Conservation (phyloP, 768 basidiomycete genomes). For the Leccinum broughii region DNA sequence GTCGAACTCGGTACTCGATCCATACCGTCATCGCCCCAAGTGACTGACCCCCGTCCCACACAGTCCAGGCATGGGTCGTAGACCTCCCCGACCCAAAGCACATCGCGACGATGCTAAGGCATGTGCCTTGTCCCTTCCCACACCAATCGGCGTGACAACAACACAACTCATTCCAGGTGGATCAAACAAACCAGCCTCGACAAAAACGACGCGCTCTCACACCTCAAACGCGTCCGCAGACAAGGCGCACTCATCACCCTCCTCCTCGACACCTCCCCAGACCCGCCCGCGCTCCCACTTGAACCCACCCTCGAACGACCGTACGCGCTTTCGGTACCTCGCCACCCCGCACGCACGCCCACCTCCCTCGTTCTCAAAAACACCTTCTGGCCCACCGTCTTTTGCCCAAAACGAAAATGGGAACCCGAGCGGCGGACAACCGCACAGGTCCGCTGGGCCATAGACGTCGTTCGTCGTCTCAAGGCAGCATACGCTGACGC, state of each 20-base stretch:
- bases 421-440: slow-evolving; percentile 68
- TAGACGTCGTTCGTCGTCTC: slow-evolving; percentile 58
- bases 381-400: slow-evolving; percentile 84
- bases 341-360: slow-evolving; percentile 63
- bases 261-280: slow-evolving; percentile 47
- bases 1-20: slow-evolving; percentile 40
- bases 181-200: slow-evolving; percentile 64
- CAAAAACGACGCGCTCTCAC: slow-evolving; percentile 53
- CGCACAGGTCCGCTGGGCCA: slow-evolving; percentile 73
- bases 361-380: slow-evolving; percentile 67
- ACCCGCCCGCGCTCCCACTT: slow-evolving; percentile 51
- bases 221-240: slow-evolving; percentile 78
- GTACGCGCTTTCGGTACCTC: slow-evolving; percentile 63
- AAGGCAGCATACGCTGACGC: slow-evolving; percentile 59
- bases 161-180: slow-evolving; percentile 50
- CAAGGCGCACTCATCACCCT: slow-evolving; percentile 47
- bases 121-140: slow-evolving; percentile 27
- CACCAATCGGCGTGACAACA: background rate
- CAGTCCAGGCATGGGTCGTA: slow-evolving; percentile 77
- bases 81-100: slow-evolving; percentile 64
- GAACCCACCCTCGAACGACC: slow-evolving; percentile 50
- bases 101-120: slow-evolving; percentile 65
- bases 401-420: slow-evolving; percentile 65
- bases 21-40: background rate
- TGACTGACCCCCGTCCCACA: background rate